Base-by-base conservation (phyloP, 2,329 filamentous ascomycete genomes). In the Fonsecaea pedrosoi region DNA sequence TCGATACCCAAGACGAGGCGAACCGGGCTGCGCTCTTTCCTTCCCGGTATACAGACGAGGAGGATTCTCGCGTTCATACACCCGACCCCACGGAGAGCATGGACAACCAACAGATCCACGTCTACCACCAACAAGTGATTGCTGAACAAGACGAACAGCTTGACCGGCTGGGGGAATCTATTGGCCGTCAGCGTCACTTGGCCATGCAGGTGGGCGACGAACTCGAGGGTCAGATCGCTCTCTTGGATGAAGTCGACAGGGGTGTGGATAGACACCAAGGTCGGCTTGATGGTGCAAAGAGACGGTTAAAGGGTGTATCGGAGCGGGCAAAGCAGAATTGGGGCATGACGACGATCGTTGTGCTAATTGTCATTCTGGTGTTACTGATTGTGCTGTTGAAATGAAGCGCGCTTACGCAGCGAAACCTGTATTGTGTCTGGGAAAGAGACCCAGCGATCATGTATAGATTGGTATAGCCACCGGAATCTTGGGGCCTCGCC, bases 181-280 rank as follows among this genome's bases (percentile, higher is more conserved):
- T 99, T 72, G 87, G 91, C 3, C 87, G 95, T 45, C 95, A 98
- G 82, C 85, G 96, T 58, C 92, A 98, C 81, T 84, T 99, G 69
- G 94, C 90, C 76, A 96, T 97, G 82, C 92, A 95, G 81, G 98
- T 99, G 74, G 94, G 95, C 35, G 92, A 97, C 77, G 95, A 99
- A 83, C 84, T 99, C 40, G 95, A 98, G 74, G 90, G 89, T 72
- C 95, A 99, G 75, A 91, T 96, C 42, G 85, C 90, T 73, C 84
- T 99, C 83, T 83, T 99, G 35, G 94, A 97, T 77, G 94, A 97
- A 74, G 88, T 96, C 54, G 95, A 98, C 75, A 86, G 86, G 54
- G 86, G 90, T 21, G 91, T 94, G 7, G 93, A 97, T 77, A 83
- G 94, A 65, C 94, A 98, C 80, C 86, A 90, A 77, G 83, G 83